Base-by-base conservation (phyloP, 148 eudicot species). In the Dysphania ambrosioides region DNA sequence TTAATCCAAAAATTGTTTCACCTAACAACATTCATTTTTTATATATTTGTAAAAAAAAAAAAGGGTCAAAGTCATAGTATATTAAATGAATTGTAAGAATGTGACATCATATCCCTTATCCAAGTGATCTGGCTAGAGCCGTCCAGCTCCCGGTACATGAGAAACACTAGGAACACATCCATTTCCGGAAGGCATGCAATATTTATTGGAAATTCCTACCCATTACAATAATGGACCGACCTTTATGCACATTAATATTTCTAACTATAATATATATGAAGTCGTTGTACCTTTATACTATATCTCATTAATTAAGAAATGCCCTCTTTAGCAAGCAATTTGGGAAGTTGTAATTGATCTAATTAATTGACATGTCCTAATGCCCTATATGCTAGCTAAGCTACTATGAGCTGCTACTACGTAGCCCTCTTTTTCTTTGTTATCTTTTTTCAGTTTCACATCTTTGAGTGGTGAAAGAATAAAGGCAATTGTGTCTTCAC, bases 311-410 rank as follows among this genome's bases (percentile, higher is more conserved):
- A 5, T 8, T 13, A 60, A 60, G 19, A 60, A 60, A 49, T 70
- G 72, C 72, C 72, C 72, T 70, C 38, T 21, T 1, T 21, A 51
- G 16, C 8, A 70, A 11, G 72, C 36, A 69, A 68, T 24, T 11
- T 62, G 38, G 10, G 31, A 47, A 58, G 35, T 30, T 60, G 2
- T 30, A 27, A 60, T n/a, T n/a, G 32, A 60, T 11, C 64, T 60
- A 2, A 19, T 13, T 60, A n/a, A 11, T 60, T 60, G 65, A 23
- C 65, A 58, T 58, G 13, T 24, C 8, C 27, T 58, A 47, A 58
- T 58, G 13, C 8, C 8, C 27, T 58, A 47, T 0, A 47, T 47
- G 53, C 16, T 47, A 16, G 53, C 15, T 47, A 47, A 16, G 53
- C 15, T 47, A 47, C 19, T 47, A 47, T 11, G 53, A 47, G 16